These are phyloP conservation scores for Trichophyton rubrum DNA, from an alignment of 2,329 filamentous ascomycete species.

Conservation along the genomic window DNA sequence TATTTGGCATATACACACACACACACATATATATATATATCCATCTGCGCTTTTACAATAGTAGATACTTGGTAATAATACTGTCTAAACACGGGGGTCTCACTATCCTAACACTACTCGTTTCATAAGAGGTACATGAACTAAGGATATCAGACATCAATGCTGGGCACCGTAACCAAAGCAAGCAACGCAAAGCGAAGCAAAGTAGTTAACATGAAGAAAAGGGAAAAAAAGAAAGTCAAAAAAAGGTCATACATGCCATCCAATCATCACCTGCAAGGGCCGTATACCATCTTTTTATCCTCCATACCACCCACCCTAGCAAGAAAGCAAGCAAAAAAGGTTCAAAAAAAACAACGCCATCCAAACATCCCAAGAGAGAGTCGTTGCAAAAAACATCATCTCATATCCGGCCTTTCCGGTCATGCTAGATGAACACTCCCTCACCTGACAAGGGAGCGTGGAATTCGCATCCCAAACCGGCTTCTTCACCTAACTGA, in stretches of 20 bases:
- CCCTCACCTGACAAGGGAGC: conserved; percentile 54
- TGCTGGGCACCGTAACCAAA: background rate
- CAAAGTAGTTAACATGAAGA: background rate
- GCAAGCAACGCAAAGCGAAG: background rate
- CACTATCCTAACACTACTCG: background rate
- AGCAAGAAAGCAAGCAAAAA: too few species aligned
- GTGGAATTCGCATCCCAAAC: conserved; percentile 68
- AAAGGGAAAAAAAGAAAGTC: background rate
- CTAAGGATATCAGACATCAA: background rate
- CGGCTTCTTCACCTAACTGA: conserved; percentile 51
- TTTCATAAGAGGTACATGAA: background rate
- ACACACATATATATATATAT: too few species aligned
- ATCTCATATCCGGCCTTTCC: background rate
- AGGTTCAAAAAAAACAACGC: background rate
- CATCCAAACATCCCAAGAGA: background rate
- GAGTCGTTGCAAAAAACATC: background rate
- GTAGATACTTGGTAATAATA: background rate
- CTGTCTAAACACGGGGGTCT: background rate
- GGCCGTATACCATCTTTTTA: background rate
- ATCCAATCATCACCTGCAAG: background rate
- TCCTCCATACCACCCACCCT: background rate
- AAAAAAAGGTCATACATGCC: background rate
- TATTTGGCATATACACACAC: background rate
- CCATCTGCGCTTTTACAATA: background rate
- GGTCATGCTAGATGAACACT: conserved; percentile 26